phyloP scores from a whole-genome alignment of 1,284 basidiomycete genomes.

The Leccinum ponderosum region DNA sequence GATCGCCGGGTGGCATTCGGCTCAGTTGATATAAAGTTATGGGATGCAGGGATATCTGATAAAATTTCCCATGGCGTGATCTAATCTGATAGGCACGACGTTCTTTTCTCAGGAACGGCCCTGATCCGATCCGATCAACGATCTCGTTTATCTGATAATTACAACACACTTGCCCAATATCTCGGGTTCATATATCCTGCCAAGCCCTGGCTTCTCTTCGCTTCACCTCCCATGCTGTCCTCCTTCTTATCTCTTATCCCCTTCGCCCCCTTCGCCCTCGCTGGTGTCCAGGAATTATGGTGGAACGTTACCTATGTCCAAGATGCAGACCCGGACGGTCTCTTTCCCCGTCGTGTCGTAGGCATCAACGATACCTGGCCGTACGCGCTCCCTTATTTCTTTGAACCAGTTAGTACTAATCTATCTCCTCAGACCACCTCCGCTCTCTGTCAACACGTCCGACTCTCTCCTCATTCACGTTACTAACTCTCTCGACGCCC shows the following conservation, averaged over 20 bases:
- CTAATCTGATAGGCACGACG: slow-evolving; percentile 12
- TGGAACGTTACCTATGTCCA: slow-evolving; percentile 81
- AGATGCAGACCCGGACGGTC: slow-evolving; percentile 74
- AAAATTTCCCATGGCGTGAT: slow-evolving; percentile 4
- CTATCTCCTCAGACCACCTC: slow-evolving; percentile 63
- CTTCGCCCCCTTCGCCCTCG: slow-evolving; percentile 42
- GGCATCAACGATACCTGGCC: slow-evolving; percentile 93
- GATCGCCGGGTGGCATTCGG: background rate
- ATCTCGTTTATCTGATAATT: slow-evolving; percentile 11
- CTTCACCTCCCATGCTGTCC: slow-evolving; percentile 6
- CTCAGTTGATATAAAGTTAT: background rate
- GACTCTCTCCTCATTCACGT: slow-evolving; percentile 80
- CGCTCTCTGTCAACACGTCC: slow-evolving; percentile 68
- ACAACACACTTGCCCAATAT: background rate
- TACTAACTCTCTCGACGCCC: slow-evolving; percentile 65
- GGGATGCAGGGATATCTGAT: slow-evolving; percentile 21
- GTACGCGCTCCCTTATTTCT: slow-evolving; percentile 45
- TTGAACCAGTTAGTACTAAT: background rate
- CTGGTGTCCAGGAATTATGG: slow-evolving; percentile 68
- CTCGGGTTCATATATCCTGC: background rate
- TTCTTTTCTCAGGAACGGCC: background rate
- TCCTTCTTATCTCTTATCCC: slow-evolving; percentile 21
- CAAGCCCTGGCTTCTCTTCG: background rate
- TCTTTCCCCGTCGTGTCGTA: slow-evolving; percentile 71
- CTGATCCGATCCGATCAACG: background rate